phyloP scores from a whole-genome alignment of 163 green algal genomes.

The Volvox carteri region DNA sequence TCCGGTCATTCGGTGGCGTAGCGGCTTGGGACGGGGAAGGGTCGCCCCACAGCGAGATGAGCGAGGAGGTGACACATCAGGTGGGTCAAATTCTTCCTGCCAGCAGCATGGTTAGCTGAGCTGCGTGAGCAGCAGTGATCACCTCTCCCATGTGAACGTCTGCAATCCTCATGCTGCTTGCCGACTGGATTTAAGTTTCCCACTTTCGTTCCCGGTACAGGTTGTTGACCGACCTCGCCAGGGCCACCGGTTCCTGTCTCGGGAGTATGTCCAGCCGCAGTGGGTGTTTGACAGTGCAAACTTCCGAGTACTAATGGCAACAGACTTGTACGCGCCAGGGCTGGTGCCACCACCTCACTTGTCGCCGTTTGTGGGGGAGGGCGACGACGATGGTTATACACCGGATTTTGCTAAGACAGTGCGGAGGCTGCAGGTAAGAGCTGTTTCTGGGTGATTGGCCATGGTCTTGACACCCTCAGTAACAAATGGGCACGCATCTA shows the following conservation, averaged over 20 bases:
- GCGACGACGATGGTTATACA: slow-evolving; percentile 93
- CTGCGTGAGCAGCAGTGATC: too few relatives aligned
- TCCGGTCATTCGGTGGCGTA: slow-evolving; percentile 91
- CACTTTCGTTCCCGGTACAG: too few relatives aligned
- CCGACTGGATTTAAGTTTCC: too few relatives aligned
- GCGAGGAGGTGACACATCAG: slow-evolving; percentile 94
- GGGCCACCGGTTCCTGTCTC: slow-evolving; percentile 79
- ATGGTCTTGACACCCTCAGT: slow-evolving; percentile 31
- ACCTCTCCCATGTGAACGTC: too few relatives aligned
- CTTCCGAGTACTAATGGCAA: slow-evolving; percentile 88
- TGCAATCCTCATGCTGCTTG: too few relatives aligned
- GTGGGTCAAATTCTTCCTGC: too few relatives aligned
- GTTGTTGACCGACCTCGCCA: slow-evolving; percentile 90
- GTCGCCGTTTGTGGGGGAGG: slow-evolving; percentile 94
- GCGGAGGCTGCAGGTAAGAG: slow-evolving; percentile 81
- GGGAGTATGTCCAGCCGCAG: slow-evolving; percentile 93
- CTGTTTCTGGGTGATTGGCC: neutral
- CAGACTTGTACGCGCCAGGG: slow-evolving; percentile 90
- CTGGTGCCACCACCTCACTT: slow-evolving; percentile 91
- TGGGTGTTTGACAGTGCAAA: slow-evolving; percentile 98
- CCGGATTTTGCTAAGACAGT: slow-evolving; percentile 93
- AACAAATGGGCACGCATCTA: slow-evolving; percentile 43
- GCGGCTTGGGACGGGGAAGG: slow-evolving; percentile 93
- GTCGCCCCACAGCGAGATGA: slow-evolving; percentile 79
- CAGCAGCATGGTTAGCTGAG: too few relatives aligned